Evolutionary conservation across 305 asterid species (phyloP).

Genomic region (Caryopteris hybrid): DNA sequence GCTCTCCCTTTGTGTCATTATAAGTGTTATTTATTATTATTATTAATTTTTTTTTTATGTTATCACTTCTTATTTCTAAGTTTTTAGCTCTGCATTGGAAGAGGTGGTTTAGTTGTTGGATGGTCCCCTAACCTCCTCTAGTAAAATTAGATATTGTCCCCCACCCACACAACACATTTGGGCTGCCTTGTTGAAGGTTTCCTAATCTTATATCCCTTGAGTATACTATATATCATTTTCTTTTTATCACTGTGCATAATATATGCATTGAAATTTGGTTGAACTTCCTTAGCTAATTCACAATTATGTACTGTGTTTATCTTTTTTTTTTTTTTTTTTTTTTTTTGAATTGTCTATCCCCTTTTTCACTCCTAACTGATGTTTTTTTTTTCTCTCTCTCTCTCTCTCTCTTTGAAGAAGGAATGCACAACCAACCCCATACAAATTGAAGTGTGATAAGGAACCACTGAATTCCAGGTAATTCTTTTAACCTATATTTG

Average conservation of each 20-base stretch:
- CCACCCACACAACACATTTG: no score
- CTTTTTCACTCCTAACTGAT: slow-evolving; percentile 15
- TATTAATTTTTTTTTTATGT: background rate
- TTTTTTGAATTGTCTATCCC: background rate
- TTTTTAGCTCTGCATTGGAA: background rate
- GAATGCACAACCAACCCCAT: slow-evolving; percentile 50
- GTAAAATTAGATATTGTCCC: background rate
- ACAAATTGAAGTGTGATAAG: slow-evolving; percentile 83
- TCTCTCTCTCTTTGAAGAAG: slow-evolving; percentile 35
- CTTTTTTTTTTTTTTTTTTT: background rate
- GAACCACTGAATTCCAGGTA: slow-evolving; percentile 89
- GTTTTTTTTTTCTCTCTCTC: slow-evolving; percentile 22
- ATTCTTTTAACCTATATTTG: slow-evolving; percentile 4
- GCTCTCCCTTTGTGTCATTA: background rate
- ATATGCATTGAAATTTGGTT: background rate
- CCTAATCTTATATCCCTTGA: background rate
- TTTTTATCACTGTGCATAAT: background rate
- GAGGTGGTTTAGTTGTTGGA: background rate
- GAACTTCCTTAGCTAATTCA: background rate
- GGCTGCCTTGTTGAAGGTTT: background rate
- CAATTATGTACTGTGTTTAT: background rate
- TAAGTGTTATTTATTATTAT: no score
- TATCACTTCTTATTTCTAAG: background rate
- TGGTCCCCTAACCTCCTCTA: background rate
- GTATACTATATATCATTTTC: background rate